These are phyloP conservation scores for Periconia sp. DNA, from an alignment of 2,329 filamentous ascomycete genomes.

Conservation along the genomic window DNA sequence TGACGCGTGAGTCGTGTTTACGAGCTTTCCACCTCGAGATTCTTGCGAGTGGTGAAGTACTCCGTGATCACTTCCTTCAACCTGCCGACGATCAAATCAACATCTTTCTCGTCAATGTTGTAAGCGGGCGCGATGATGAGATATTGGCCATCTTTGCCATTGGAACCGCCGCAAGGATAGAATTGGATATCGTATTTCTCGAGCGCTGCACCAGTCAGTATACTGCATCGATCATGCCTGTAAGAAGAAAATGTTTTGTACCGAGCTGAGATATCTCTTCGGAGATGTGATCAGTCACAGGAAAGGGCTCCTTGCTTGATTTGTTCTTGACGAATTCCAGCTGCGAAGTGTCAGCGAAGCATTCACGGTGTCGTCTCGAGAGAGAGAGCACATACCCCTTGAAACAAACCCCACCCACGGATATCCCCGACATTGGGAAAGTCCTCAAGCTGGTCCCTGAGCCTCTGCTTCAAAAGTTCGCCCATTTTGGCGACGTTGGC, in stretches of 20 bases:
- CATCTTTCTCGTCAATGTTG: conserved; percentile 60
- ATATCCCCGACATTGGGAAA: conserved; percentile 62
- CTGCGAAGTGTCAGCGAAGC: conserved; percentile 30
- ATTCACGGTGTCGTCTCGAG: neutral
- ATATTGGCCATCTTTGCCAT: conserved; percentile 66
- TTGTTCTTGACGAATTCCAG: conserved; percentile 63
- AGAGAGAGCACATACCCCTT: conserved; percentile 51
- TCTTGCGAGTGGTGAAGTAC: conserved; percentile 35
- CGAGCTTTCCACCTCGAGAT: too few relatives aligned
- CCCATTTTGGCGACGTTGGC: conserved; percentile 62
- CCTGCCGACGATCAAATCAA: conserved; percentile 58
- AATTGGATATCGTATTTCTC: conserved; percentile 55
- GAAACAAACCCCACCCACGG: conserved; percentile 61
- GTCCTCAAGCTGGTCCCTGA: conserved; percentile 47
- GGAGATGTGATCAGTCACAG: conserved; percentile 48
- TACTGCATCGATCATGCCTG: neutral
- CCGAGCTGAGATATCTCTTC: conserved; percentile 56
- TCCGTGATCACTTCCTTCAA: conserved; percentile 56
- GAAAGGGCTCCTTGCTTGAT: conserved; percentile 56
- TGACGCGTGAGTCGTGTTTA: too few relatives aligned
- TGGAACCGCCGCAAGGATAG: conserved; percentile 62
- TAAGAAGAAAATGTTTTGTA: conserved; percentile 13
- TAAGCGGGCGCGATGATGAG: conserved; percentile 70
- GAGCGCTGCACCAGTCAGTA: neutral
- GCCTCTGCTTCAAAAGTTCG: conserved; percentile 45